phyloP scores from a whole-genome alignment of 768 basidiomycete genomes.

The Podaxis sp. region DNA sequence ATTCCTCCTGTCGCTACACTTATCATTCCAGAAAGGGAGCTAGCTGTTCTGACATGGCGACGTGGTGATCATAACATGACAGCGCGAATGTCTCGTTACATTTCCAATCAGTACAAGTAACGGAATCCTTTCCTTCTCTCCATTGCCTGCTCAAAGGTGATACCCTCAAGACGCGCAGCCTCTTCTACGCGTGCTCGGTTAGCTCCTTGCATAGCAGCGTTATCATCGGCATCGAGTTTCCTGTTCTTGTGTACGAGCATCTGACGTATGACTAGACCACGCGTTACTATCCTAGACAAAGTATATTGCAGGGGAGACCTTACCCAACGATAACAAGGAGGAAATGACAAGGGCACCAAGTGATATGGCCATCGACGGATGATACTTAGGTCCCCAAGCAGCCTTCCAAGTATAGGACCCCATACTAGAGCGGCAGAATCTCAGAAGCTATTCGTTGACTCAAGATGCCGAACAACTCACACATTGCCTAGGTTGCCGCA shows the following conservation, averaged over 20 bases:
- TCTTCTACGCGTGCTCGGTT: constrained; percentile 52
- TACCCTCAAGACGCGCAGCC: constrained; percentile 57
- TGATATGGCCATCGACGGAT: constrained; percentile 54
- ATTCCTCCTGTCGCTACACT: no score
- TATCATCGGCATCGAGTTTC: constrained; percentile 49
- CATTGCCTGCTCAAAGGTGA: constrained; percentile 60
- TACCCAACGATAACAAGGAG: constrained; percentile 32
- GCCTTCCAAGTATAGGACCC: constrained; percentile 60
- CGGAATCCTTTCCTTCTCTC: constrained; percentile 56
- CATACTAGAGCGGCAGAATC: constrained; percentile 32
- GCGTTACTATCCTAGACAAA: background rate
- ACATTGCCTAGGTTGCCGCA: constrained; percentile 51
- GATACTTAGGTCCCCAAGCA: constrained; percentile 57
- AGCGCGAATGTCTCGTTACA: background rate
- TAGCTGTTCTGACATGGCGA: background rate
- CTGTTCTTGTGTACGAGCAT: constrained; percentile 55
- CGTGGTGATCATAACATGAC: background rate
- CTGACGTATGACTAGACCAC: constrained; percentile 37
- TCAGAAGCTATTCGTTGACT: background rate
- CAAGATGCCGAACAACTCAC: constrained; percentile 31
- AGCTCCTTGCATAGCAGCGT: constrained; percentile 40
- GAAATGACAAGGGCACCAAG: constrained; percentile 35
- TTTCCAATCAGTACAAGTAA: constrained; percentile 45
- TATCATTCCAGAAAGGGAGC: no score
- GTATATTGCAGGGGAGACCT: constrained; percentile 1